Percentiles rank a stretch among this genome's conserved stretches.
Conservation (phyloP, 2,329 filamentous ascomycete species). For the Pochonia chlamydosporia region DNA sequence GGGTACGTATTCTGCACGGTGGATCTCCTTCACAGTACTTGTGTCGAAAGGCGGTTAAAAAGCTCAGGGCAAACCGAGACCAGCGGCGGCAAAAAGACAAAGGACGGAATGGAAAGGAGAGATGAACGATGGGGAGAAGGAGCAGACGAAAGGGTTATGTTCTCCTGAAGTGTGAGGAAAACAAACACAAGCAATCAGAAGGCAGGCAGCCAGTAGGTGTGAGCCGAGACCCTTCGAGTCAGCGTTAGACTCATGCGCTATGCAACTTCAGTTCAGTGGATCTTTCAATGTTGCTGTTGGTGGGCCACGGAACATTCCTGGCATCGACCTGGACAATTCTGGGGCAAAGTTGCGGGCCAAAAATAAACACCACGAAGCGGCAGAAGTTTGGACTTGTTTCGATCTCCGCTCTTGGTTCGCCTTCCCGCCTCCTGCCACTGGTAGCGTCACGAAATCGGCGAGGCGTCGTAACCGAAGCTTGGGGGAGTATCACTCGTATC, state of each 20-base stretch:
- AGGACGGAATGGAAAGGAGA: not conserved
- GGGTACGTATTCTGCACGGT: not conserved
- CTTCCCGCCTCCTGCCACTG: not conserved
- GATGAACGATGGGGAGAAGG: not conserved
- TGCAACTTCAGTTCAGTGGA: not conserved
- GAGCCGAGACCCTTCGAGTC: not conserved
- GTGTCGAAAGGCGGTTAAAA: not conserved
- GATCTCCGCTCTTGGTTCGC: too few species aligned
- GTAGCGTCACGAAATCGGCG: not conserved
- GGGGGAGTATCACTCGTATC: not conserved
- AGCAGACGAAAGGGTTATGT: not conserved
- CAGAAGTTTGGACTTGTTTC: not conserved
- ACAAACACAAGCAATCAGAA: not conserved
- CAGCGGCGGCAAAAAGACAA: not conserved
- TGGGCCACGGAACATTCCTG: not conserved
- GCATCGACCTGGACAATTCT: not conserved
- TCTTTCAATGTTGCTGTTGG: not conserved
- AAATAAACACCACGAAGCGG: not conserved
- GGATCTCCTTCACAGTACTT: not conserved
- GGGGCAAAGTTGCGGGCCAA: not conserved
- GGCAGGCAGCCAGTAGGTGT: not conserved
- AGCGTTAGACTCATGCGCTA: not conserved
- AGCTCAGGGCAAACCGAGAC: not conserved
- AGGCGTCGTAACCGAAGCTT: not conserved
- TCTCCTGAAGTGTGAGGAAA: not conserved